Base-by-base conservation (phyloP, 73 alveolate genomes). In the Paramecium pentaurelia region DNA sequence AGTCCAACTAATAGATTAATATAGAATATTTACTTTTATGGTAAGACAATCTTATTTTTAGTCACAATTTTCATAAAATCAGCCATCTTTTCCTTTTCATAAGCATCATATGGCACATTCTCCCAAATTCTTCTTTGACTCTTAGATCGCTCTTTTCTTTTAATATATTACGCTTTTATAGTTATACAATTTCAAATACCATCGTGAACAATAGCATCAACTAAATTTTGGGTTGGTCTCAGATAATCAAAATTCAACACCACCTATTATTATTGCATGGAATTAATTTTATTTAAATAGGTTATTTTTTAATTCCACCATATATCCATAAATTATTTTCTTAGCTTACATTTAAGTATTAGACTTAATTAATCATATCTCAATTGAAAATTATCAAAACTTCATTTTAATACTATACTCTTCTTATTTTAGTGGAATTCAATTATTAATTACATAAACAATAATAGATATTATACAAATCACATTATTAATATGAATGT, bases 71-170 rank as follows among this genome's bases (percentile, higher is more conserved):
- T 80, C 22, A 27, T 10, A 42, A 80, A 80, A 80, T 80, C 91
- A 80, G 77, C 77, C 73, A 80, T 18, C 58, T 80, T 80, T 44
- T 80, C 91, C 75, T 80, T 80, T 20, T 80, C 91, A 80, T 80
- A 77, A 14, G 73, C 90, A 45, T 77, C 90, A 77, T 77, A 77
- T 77, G 68, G 73, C 49, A 77, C 90, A 22, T 22, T 22, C 38
- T 77, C 90, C 90, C 90, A 77, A 42, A 77, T 77, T 38, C 49
- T 77, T 44, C 90, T 77, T 38, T 77, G 40, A 22, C 73, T 42
- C 71, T 77, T 77, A 20, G 73, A 42, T 38, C 90, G 11, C 40
- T 77, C 90, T 8, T 42, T 77, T 45, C 90, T 77, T 38, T 77
- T 77, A 5, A 77, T 77, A 44, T 77, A 77, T 22, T 22, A 22